Percentiles rank a stretch among this genome's conserved stretches.
These are phyloP conservation scores for Neurospora tetraspora DNA, from an alignment of 495 filamentous ascomycete genomes.

Conservation along the genomic window DNA sequence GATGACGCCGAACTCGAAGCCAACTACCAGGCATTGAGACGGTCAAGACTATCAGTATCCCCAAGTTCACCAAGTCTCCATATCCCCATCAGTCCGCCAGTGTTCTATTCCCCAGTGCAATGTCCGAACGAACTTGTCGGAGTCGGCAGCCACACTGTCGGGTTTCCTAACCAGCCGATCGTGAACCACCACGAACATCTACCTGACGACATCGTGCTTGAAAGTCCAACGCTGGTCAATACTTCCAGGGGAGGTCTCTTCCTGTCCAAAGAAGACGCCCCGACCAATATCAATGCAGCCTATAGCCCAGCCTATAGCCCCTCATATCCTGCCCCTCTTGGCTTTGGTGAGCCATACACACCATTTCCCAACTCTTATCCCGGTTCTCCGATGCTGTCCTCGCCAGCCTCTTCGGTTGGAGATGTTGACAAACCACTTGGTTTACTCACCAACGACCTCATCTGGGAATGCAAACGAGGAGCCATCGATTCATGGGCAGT, in stretches of 20 bases:
- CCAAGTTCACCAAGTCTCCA: not conserved
- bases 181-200: not conserved
- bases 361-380: not conserved
- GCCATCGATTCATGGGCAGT: not conserved
- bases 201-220: not conserved
- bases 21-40: conserved; percentile 1
- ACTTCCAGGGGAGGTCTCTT: not conserved
- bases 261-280: not conserved
- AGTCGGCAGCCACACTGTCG: not conserved
- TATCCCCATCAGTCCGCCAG: not conserved
- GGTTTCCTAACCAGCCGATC: not conserved
- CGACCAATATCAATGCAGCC: not conserved
- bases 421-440: not conserved
- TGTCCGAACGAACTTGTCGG: not conserved
- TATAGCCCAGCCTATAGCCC: not conserved
- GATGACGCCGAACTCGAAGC: not conserved
- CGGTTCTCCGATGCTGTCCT: not conserved
- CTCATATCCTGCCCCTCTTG: not conserved
- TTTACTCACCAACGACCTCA: not conserved
- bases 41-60: not conserved
- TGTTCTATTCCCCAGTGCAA: not conserved
- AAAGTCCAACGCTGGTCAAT: not conserved
- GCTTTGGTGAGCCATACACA: not conserved
- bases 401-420: not conserved
- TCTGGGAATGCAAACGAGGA: not conserved